A percentile compares a stretch with the other conserved stretches of the same genome.
phyloP scores from a whole-genome alignment of 106 monocot genomes.

The Dactylorhiza incarnata region DNA sequence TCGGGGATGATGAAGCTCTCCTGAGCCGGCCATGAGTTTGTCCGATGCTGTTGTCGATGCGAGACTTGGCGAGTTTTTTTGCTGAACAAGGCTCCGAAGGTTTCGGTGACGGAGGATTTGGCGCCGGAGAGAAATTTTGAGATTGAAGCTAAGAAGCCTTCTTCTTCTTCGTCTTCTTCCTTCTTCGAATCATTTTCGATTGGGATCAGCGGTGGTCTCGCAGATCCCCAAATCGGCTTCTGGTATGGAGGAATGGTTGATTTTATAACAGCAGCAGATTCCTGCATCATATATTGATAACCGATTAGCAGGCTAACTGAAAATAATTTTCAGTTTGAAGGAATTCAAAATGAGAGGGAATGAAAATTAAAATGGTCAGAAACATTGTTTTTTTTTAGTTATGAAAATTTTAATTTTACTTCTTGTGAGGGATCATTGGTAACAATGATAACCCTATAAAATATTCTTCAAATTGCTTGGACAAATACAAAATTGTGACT shows the following conservation, averaged over 20 bases:
- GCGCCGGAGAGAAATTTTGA: constrained; percentile 48
- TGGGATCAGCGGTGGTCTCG: constrained; percentile 69
- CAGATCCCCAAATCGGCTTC: constrained; percentile 44
- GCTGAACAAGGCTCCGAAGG: constrained; percentile 35
- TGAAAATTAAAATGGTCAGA: no score
- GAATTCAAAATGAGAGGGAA: no score
- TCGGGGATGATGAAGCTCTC: constrained; percentile 76
- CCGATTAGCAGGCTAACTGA: not conserved
- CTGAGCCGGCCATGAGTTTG: constrained; percentile 54
- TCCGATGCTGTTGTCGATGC: constrained; percentile 21
- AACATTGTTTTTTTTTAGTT: no score
- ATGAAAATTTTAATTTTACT: no score
- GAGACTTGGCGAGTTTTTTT: constrained; percentile 31
- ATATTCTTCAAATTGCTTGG: no score
- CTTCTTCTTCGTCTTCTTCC: constrained; percentile 41
- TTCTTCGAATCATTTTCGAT: constrained; percentile 38
- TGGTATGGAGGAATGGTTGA: constrained; percentile 49
- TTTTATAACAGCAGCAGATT: constrained; percentile 33
- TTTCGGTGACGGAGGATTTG: constrained; percentile 33
- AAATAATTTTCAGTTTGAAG: not conserved
- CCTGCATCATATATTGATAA: constrained; percentile 28
- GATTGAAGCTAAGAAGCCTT: constrained; percentile 57
- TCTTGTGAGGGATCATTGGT: no score
- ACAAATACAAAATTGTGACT: no score
- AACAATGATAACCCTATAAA: no score